These are phyloP conservation scores for Cryptosporidium viatorum DNA, from an alignment of 169 alveolate genomes.

Conservation along the genomic window DNA sequence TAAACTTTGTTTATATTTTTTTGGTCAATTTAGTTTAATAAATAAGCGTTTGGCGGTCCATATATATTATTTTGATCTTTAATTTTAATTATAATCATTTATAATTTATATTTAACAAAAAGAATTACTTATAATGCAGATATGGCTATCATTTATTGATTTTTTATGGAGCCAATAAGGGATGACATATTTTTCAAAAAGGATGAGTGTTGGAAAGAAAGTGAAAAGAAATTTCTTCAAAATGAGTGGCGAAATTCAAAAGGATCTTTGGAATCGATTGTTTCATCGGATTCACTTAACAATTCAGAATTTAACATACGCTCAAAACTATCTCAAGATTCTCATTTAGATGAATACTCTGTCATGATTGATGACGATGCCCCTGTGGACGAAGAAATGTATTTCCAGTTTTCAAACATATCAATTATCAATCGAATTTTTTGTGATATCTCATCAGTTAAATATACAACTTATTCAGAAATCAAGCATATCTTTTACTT, in stretches of 20 bases:
- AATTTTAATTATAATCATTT: background rate
- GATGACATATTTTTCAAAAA: constrained; percentile 41
- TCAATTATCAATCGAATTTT: constrained; percentile 34
- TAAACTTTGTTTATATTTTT: background rate
- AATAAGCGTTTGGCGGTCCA: constrained; percentile 8
- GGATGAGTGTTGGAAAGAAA: constrained; percentile 71
- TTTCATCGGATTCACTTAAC: constrained; percentile 20
- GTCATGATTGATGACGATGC: constrained; percentile 36
- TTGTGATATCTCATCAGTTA: constrained; percentile 66
- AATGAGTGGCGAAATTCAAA: constrained; percentile 53
- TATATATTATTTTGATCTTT: constrained; percentile 2
- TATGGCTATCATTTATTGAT: background rate
- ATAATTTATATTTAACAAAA: background rate
- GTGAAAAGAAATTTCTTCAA: constrained; percentile 27
- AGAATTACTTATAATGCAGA: background rate
- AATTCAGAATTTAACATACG: background rate
- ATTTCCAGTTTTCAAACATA: constrained; percentile 16
- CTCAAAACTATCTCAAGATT: constrained; percentile 6
- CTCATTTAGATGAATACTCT: constrained; percentile 12
- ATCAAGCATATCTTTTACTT: background rate
- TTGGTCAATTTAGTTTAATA: background rate
- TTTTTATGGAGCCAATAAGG: constrained; percentile 11
- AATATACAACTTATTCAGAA: constrained; percentile 52
- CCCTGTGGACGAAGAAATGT: constrained; percentile 1
- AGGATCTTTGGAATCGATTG: constrained; percentile 45